Base-by-base conservation (phyloP, 257 asterid species). In the Thymus mandschuricus region DNA sequence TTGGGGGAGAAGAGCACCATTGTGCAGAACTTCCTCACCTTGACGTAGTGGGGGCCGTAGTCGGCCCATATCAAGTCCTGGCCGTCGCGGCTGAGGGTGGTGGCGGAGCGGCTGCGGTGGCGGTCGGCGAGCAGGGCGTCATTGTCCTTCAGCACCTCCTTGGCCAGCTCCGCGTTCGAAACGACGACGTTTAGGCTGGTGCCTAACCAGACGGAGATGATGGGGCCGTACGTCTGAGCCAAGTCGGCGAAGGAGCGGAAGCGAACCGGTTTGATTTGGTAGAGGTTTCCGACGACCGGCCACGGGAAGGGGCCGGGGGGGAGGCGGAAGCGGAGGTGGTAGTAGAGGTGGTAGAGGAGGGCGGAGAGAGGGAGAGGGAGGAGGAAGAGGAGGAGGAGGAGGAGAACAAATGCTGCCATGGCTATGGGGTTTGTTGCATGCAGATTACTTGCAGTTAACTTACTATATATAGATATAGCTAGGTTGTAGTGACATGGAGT, bases 61-160 rank as follows among this genome's bases (percentile, higher is more conserved):
- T 44, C 49, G 3, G 74, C 94, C 90, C 91, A 89, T 8, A 89
- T 85, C 55, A 87, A 73, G 67, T 85, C 96, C 79, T 81, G 74
- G 6, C 96, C 96, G 10, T 7, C 0, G 8, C 49, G 3, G 49
- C 12, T 8, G 49, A 44, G 49, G 3, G 10, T 6, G 12, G 87
- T 90, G 2, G 92, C 86, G 21, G 95, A 79, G 29, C 96, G 74
- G 50, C 73, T 82, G 49, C 96, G 78, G 27, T 86, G 89, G 70
- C 95, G 79, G 38, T 89, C 90, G 13, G 95, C 90, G 54, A 89
- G 80, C 66, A 84, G 96, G 55, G 84, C 95, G 52, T 89, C 96
- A 43, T 89, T 81, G 64, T 87, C 96, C 66, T 87, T 89, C 45
- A 89, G 66, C 6, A 89, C 95, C 62, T 87, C 85, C 34, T 60